phyloP scores from a whole-genome alignment of 805 yeast species.

The Candida methanosorbosa region DNA sequence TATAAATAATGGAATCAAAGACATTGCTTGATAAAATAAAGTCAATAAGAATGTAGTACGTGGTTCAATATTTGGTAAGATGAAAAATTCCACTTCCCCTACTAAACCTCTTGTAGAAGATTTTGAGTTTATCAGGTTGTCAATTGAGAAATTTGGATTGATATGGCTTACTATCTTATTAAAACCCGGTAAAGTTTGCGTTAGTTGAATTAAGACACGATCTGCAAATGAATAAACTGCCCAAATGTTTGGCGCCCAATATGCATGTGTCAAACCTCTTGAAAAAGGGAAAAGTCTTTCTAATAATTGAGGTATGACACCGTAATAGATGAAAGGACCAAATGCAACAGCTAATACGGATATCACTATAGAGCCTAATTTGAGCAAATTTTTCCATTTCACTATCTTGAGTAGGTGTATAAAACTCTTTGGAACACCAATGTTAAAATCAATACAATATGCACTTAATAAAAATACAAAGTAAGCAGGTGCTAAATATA shows the following conservation, averaged over 20 bases:
- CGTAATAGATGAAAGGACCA: constrained; percentile 63
- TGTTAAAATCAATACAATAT: constrained; percentile 47
- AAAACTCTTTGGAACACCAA: too few species aligned
- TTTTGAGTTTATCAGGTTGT: background rate
- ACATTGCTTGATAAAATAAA: constrained; percentile 73
- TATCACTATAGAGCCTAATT: constrained; percentile 57
- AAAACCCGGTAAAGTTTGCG: constrained; percentile 34
- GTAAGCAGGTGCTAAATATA: constrained; percentile 91
- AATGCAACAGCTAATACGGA: constrained; percentile 60
- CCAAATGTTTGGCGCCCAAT: constrained; percentile 99
- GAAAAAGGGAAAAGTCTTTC: constrained; percentile 83
- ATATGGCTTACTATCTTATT: constrained; percentile 28
- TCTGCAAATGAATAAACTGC: constrained; percentile 84
- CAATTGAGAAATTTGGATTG: constrained; percentile 4
- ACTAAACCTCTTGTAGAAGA: constrained; percentile 74
- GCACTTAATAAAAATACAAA: constrained; percentile 69
- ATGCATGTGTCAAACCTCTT: constrained; percentile 93
- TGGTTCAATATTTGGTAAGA: constrained; percentile 78
- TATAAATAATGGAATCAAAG: constrained; percentile 60
- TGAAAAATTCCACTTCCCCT: constrained; percentile 77
- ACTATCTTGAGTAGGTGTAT: constrained; percentile 12
- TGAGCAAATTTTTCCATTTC: constrained; percentile 49
- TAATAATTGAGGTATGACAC: constrained; percentile 56
- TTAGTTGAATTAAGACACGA: constrained; percentile 47
- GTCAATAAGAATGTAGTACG: constrained; percentile 70